Evolutionary conservation across 2,329 filamentous ascomycete genomes (phyloP).

Genomic region (Colletotrichum eremochloae): DNA sequence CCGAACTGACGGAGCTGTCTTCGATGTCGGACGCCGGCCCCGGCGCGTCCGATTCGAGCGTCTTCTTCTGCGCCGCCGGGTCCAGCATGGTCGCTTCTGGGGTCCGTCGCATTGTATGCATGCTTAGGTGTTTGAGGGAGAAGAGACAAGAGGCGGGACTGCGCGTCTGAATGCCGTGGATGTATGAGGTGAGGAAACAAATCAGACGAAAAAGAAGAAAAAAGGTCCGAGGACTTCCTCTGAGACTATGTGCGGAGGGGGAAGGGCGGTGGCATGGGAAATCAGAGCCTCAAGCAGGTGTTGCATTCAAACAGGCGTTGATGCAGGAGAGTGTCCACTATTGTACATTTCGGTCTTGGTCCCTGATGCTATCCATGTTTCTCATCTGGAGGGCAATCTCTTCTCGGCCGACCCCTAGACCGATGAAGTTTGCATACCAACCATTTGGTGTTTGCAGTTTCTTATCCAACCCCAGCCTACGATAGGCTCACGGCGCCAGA

Average conservation of each 20-base stretch:
- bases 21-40: conserved; percentile 16
- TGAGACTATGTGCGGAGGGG: neutral
- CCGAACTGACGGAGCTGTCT: conserved; percentile 37
- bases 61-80: conserved; percentile 22
- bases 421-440: neutral
- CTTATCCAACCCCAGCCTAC: neutral
- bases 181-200: neutral
- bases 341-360: neutral
- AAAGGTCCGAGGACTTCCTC: neutral
- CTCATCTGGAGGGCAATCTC: neutral
- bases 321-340: conserved; percentile 10
- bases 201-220: conserved; percentile 22
- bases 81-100: conserved; percentile 16
- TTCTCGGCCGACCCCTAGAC: neutral
- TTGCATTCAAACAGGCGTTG: neutral
- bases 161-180: neutral
- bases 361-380: conserved; percentile 19
- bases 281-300: conserved; percentile 4
- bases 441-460: neutral
- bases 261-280: neutral
- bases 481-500: neutral
- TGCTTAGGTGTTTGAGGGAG: neutral
- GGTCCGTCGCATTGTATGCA: conserved; percentile 1
- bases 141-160: neutral
- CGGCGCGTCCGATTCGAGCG: conserved; percentile 24